Base-by-base conservation (phyloP, 148 eudicot species). In the Silene uniflora region DNA sequence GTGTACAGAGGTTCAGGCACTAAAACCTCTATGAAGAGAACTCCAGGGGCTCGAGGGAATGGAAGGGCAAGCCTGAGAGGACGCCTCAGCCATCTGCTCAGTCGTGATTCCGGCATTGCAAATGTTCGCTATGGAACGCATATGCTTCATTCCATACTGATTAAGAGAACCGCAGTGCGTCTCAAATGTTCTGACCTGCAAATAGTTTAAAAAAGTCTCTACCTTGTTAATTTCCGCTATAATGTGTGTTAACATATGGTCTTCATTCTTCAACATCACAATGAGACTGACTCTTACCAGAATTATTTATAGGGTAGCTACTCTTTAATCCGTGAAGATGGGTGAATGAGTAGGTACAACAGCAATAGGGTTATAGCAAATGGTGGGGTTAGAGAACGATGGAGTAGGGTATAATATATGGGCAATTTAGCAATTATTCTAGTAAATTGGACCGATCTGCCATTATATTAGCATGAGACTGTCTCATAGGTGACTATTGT, bases 121-220 rank as follows among this genome's bases (percentile, higher is more conserved):
- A 11, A 95, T 84, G 83, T 95, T 95, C 24, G 97, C 99, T 1
- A 95, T 76, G 23, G 97, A 85, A 4, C 97, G 92, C 99, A 95
- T 90, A 85, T 91, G 98, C 78, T 95, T 95, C 99, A 95, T 95
- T 70, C 99, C 99, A 6, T 95, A 95, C 65, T 92, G 98, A 22
- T 92, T 89, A 22, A 95, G 78, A 18, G 93, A 92, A 54, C 99
- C 98, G 67, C 99, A 95, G 52, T 88, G 86, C 10, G 86, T 84
- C 87, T 95, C 99, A 75, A 89, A 91, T 29, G 94, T 88, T 78
- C 94, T 85, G 6, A 92, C 96, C 99, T 95, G 91, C 39, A 69
- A 65, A 3, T 29, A 74, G 65, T 58, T 61, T 23, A 32, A 17
- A 59, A 21, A 29, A 42, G 3, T 22, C 18, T 22, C 18, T 60